Evolutionary conservation across 2,329 filamentous ascomycete genomes (phyloP), one percentile per base, ranked within the genome.

Genomic region (Hyphodiscus sp.): DNA sequence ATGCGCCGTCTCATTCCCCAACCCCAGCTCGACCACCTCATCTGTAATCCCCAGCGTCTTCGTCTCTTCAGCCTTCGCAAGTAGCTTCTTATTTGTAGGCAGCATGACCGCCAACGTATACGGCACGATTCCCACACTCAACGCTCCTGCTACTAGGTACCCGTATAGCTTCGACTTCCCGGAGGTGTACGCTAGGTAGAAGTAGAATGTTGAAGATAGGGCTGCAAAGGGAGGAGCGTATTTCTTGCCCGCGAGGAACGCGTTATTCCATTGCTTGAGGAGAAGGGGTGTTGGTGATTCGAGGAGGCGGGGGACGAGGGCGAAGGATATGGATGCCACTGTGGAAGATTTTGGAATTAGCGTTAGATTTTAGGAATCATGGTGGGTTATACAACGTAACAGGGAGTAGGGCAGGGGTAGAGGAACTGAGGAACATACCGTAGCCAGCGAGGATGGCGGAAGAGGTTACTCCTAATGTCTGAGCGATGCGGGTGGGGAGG

Each of bases 201-300:
- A 68, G 55, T 75, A 76, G 2, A 72, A 67, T 1, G 73, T 51
- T 1, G 70, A 68, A 3, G 74, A 69, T 23, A 75, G 23, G n/a
- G 74, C 53, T 6, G 73, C 67, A 9, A 75, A 53, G 1, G 68
- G 56, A 0, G 73, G 72, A 19, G 75, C 71, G 41, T 46, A 29
- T 1, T 60, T 56, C 50, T 64, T 70, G 49, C 75, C 76, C 2
- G 63, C 59, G 18, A 66, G 61, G 66, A 70, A 77, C 54, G 73
- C 65, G 42, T 64, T 70, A 54, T 66, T 61, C 79, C 79, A 85
- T 68, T 84, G 81, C 41, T 71, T 71, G 30, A 78, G 75, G 56
- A 82, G 74, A 11, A 82, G 67, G 1, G 75, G 75, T 1, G 76
- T 73, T 1, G 81, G 81, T 0, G 78, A 76, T 54, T 78, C 71